phyloP scores from a whole-genome alignment of 441 rosid species.

The Capsella rubella region DNA sequence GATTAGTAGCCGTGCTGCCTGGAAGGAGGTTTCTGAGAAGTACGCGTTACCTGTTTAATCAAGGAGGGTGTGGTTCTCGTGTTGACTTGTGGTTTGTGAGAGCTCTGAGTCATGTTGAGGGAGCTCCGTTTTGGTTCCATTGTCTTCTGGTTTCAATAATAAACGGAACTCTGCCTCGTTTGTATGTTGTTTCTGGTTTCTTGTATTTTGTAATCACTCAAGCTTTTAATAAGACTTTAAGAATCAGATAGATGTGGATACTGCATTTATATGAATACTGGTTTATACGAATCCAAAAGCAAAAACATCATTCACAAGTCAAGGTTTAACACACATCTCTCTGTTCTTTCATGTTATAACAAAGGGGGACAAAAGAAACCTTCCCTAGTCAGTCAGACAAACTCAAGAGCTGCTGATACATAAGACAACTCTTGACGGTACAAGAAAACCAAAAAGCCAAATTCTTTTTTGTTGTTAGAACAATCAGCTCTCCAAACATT shows the following conservation, averaged over 20 bases:
- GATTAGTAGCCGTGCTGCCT: slow-evolving; percentile 64
- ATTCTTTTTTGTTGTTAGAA: slow-evolving; percentile 34
- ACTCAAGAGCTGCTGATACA: slow-evolving; percentile 27
- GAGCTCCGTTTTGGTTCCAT: not conserved
- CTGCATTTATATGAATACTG: not conserved
- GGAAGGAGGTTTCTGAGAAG: slow-evolving; percentile 59
- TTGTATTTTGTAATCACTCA: not conserved
- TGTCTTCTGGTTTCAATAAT: slow-evolving; percentile 31
- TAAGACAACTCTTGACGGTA: slow-evolving; percentile 20
- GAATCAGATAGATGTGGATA: not conserved
- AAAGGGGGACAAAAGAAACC: not conserved
- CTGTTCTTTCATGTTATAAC: slow-evolving; percentile 21
- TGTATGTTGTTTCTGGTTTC: not conserved
- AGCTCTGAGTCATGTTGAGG: slow-evolving; percentile 5
- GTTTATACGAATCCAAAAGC: not conserved
- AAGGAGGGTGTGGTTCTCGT: not conserved
- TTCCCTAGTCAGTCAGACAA: slow-evolving; percentile 40
- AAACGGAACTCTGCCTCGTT: slow-evolving; percentile 14
- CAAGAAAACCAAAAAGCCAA: slow-evolving; percentile 25
- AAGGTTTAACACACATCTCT: slow-evolving; percentile 11
- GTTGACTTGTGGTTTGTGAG: slow-evolving; percentile 7
- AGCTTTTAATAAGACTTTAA: not conserved
- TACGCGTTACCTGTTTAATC: slow-evolving; percentile 21
- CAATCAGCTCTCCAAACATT: slow-evolving; percentile 31
- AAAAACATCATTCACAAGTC: slow-evolving; percentile 9